Evolutionary conservation across 2,329 filamentous ascomycete genomes (phyloP), one percentile per base, ranked within the genome.

Genomic region (Epicoccum sorghinum): DNA sequence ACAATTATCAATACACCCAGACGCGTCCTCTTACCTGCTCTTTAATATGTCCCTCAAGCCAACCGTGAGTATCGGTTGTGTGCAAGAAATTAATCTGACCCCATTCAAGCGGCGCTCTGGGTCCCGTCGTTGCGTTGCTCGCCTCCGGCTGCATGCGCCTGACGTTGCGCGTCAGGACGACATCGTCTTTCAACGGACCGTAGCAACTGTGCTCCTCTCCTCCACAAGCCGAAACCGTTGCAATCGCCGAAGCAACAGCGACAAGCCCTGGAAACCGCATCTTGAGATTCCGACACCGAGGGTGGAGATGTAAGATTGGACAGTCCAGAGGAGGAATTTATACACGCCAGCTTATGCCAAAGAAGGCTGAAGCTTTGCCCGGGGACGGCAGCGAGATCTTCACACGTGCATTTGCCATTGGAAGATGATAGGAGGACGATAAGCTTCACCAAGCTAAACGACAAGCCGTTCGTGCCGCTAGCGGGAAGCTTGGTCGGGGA

Each of bases 11-110:
- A 4, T 2, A 46, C 13, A 13, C 3, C 12, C 3, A 8, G 4
- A 9, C n/a, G 4, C 9, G 13, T 14, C 14, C 4, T 24, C 14
- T 22, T 40, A 51, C 52, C 47, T 79, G 76, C 71, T 87, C 83
- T 61, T 86, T 85, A 58, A 87, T 68, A 64, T 86, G 82, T 3
- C 83, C 82, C 62, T 83, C 81, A 14, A 86, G 76, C 84, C 84
- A 85, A 18, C 83, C 83, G 65, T 86, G 83, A 0, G 83, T 85
- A 58, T 87, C 84, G 3, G 83, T 86, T 1, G 83, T 87, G 60
- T 86, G 85, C 23, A 87, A 78, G 74, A 96, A 84, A 62, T 87
- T 87, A 61, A 87, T 70, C 67, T 87, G 82, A 2, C 85, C 85
- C 85, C 85, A 87, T 76, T 84, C 82, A 7, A 86, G 73, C 18